A percentile compares a stretch with the other conserved stretches of the same genome.
These are phyloP conservation scores for Colletotrichum spinosum DNA, from an alignment of 2,329 filamentous ascomycete genomes.

Conservation along the genomic window DNA sequence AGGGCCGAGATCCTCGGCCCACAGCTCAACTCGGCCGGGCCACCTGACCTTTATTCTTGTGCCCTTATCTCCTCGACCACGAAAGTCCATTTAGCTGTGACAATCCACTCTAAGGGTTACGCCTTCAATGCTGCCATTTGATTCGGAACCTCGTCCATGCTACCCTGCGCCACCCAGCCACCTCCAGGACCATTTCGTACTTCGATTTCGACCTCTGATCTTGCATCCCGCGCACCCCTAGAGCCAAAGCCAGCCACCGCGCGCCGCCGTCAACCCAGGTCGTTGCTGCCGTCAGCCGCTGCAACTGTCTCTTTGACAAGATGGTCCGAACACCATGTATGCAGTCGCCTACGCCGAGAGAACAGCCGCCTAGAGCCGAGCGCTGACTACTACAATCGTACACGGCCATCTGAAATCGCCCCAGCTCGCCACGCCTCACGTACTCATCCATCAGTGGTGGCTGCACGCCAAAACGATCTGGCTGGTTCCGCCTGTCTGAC, in stretches of 20 bases:
- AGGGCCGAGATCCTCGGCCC: constrained; percentile 24
- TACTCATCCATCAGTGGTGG: neutral
- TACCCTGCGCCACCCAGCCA: constrained; percentile 6
- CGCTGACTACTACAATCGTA: neutral
- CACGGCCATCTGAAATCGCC: constrained; percentile 5
- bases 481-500: constrained; percentile 9
- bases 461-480: constrained; percentile 4
- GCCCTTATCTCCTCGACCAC: constrained; percentile 12
- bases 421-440: neutral
- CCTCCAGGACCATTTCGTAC: constrained; percentile 15
- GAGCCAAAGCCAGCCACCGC: constrained; percentile 28
- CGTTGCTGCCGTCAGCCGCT: constrained; percentile 33
- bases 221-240: constrained; percentile 31
- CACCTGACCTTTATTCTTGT: constrained; percentile 5
- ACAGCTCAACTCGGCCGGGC: constrained; percentile 13
- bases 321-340: constrained; percentile 22
- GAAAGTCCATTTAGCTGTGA: constrained; percentile 8
- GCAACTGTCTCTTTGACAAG: constrained; percentile 34
- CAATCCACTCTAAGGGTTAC: constrained; percentile 2
- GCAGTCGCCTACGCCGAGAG: constrained; percentile 14
- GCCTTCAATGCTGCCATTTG: constrained; percentile 10
- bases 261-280: constrained; percentile 27
- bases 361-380: constrained; percentile 7
- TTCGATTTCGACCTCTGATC: constrained; percentile 17
- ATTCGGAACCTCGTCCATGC: constrained; percentile 7